Conservation (phyloP, 2,329 filamentous ascomycete species). For the Fusarium zealandicum region DNA sequence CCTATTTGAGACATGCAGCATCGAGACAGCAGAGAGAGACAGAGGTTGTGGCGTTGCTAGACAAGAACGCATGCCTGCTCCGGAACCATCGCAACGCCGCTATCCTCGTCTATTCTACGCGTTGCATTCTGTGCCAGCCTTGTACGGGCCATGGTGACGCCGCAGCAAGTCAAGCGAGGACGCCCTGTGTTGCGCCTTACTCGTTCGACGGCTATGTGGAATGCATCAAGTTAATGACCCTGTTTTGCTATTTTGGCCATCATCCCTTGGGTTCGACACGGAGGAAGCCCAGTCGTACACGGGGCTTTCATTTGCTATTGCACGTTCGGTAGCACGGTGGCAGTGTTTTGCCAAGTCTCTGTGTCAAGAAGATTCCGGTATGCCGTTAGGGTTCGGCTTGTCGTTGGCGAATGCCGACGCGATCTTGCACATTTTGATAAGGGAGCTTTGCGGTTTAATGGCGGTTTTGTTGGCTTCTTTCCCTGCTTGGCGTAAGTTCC, state of each 20-base stretch:
- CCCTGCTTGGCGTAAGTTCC: constrained; percentile 2
- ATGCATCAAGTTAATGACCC: constrained; percentile 2
- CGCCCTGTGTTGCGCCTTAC: constrained; percentile 21
- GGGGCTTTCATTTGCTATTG: constrained; percentile 5
- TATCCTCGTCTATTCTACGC: constrained; percentile 12
- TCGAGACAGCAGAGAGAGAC: constrained; percentile 1
- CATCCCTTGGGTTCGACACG: constrained; percentile 11
- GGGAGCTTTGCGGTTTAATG: constrained; percentile 11
- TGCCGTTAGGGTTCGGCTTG: constrained; percentile 14
- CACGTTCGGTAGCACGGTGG: constrained; percentile 11
- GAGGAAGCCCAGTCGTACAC: constrained; percentile 10
- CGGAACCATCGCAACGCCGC: constrained; percentile 1
- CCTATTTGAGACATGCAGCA: constrained; percentile 19
- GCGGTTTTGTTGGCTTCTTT: constrained; percentile 19
- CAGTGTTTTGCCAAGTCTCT: constrained; percentile 1
- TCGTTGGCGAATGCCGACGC: constrained; percentile 6
- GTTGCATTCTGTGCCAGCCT: constrained; percentile 20
- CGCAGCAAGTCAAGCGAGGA: constrained; percentile 31
- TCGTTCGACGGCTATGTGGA: constrained; percentile 8
- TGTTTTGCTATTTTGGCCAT: constrained; percentile 9
- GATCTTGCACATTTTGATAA: constrained; percentile 19
- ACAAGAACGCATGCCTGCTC: constrained; percentile 17
- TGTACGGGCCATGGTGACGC: constrained; percentile 21
- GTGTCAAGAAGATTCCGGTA: constrained; percentile 5
- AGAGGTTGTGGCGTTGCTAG: constrained; percentile 7